These are phyloP conservation scores for Niveomyces coronatus DNA, from an alignment of 2,329 filamentous ascomycete species.

Conservation along the genomic window DNA sequence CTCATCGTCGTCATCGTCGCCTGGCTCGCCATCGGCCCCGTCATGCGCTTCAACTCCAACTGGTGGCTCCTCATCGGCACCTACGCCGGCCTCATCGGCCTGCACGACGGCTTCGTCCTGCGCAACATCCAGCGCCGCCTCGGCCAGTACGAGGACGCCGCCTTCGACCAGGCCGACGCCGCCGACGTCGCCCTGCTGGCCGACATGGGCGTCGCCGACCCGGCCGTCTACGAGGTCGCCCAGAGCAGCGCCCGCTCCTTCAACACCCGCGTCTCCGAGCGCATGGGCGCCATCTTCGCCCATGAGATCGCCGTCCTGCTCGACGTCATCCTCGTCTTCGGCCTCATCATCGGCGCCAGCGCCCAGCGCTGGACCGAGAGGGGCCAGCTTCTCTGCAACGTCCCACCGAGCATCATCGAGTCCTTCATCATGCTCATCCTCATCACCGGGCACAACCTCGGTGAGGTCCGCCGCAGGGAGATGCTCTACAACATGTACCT, in stretches of 20 bases:
- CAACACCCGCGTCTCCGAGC: constrained; percentile 12
- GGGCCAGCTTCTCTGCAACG: constrained; percentile 17
- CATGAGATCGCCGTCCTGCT: constrained; percentile 14
- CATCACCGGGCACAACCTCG: constrained; percentile 16
- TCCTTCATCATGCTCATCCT: constrained; percentile 19
- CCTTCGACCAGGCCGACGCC: constrained; percentile 10
- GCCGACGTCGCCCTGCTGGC: constrained; percentile 12
- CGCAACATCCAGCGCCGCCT: constrained; percentile 29
- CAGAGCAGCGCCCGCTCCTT: constrained; percentile 6
- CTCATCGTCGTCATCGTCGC: constrained; percentile 24
- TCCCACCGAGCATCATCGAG: constrained; percentile 16
- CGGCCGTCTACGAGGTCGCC: background rate
- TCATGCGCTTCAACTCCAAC: constrained; percentile 29
- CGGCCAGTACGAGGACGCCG: constrained; percentile 13
- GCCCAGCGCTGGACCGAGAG: constrained; percentile 16
- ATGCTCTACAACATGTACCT: constrained; percentile 27
- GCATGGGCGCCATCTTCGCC: constrained; percentile 14
- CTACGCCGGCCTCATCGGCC: constrained; percentile 34
- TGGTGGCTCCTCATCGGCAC: constrained; percentile 40
- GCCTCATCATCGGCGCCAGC: constrained; percentile 14
- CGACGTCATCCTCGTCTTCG: constrained; percentile 13
- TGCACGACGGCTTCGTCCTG: constrained; percentile 34
- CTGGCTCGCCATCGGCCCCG: constrained; percentile 29
- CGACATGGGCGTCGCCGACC: constrained; percentile 7
- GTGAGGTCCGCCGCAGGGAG: constrained; percentile 13